These are phyloP conservation scores for Fagopyrum tataricum DNA, from an alignment of 148 eudicot genomes.

Conservation along the genomic window DNA sequence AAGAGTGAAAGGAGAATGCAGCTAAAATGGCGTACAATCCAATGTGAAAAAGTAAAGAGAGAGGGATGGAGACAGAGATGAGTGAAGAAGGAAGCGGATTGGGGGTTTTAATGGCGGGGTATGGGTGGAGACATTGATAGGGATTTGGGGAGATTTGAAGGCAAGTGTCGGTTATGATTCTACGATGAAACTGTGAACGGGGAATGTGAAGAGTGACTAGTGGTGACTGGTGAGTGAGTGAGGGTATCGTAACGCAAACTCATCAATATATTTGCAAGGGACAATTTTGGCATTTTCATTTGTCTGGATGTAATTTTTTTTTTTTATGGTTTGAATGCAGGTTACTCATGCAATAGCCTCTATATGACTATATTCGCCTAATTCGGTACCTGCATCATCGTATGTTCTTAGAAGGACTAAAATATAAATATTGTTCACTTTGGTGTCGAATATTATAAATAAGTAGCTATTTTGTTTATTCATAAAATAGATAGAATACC, in stretches of 20 bases:
- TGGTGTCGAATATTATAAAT: too few species aligned
- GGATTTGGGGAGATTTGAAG: neutral
- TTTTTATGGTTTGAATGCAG: neutral
- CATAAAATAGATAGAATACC: too few species aligned
- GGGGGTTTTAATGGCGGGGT: conserved; percentile 3
- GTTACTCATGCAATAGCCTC: neutral
- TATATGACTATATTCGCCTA: too few species aligned
- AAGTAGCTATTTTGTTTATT: too few species aligned
- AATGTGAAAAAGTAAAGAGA: neutral
- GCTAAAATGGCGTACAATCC: neutral
- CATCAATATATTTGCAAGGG: too few species aligned
- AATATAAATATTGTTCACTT: too few species aligned
- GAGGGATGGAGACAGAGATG: neutral
- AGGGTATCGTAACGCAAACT: too few species aligned
- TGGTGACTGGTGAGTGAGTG: too few species aligned
- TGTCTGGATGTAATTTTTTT: too few species aligned
- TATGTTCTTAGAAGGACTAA: too few species aligned
- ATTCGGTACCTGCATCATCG: too few species aligned
- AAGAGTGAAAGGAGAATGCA: neutral
- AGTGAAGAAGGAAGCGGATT: neutral
- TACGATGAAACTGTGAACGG: neutral
- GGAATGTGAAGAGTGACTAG: neutral
- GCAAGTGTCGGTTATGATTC: neutral
- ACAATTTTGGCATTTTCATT: too few species aligned
- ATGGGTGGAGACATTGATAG: neutral